These are phyloP conservation scores for Acacia acuminata DNA, from an alignment of 306 rosid genomes.

Conservation along the genomic window DNA sequence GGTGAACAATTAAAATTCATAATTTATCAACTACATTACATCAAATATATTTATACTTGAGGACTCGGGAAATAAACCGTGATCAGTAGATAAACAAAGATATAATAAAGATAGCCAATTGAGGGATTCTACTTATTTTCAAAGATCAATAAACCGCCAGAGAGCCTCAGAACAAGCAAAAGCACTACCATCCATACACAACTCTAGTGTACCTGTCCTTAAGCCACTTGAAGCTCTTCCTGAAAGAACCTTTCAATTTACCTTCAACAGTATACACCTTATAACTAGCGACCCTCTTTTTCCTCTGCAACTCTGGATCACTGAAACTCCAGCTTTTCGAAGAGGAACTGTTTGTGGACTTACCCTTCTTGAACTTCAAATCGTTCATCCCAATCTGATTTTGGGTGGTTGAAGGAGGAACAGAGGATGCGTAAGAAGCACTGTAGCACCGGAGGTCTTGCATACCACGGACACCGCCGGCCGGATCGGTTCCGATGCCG, in stretches of 20 bases:
- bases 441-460: constrained; percentile 86
- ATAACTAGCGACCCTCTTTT: constrained; percentile 90
- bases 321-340: constrained; percentile 76
- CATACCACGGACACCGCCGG: constrained; percentile 41
- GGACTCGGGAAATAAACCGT: constrained; percentile 11
- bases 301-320: constrained; percentile 93
- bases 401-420: constrained; percentile 50
- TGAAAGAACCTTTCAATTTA: constrained; percentile 76
- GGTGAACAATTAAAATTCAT: constrained; percentile 26
- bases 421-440: constrained; percentile 81
- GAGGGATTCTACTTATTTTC: not conserved
- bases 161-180: constrained; percentile 5
- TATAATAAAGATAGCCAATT: constrained; percentile 23
- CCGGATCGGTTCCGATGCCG: constrained; percentile 35
- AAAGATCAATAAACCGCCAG: not conserved
- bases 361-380: constrained; percentile 74
- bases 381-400: constrained; percentile 43
- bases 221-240: constrained; percentile 88
- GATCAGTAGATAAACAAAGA: not conserved
- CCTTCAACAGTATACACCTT: constrained; percentile 91
- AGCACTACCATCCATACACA: constrained; percentile 57
- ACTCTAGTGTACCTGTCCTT: constrained; percentile 75
- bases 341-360: constrained; percentile 59
- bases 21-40: constrained; percentile 41
- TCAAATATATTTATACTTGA: constrained; percentile 25